A percentile compares a stretch with the other conserved stretches of the same genome.
Evolutionary conservation across 129 eudicot species (phyloP).

Genomic region (Flaveria brownii): DNA sequence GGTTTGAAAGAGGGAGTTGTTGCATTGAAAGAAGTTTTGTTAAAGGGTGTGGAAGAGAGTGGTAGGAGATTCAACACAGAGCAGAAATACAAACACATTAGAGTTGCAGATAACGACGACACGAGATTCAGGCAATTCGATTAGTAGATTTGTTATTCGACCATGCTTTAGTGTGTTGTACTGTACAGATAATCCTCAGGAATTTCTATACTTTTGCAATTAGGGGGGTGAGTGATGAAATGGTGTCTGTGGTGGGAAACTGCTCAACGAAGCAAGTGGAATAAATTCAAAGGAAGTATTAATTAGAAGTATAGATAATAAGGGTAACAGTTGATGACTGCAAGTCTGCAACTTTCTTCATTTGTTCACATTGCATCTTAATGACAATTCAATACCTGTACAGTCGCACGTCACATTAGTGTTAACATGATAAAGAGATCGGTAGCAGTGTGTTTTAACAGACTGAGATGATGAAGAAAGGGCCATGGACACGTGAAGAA

Average conservation of each 20-base stretch:
- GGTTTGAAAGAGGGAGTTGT: slow-evolving; percentile 72
- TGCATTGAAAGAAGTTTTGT: slow-evolving; percentile 50
- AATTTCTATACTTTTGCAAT: not conserved
- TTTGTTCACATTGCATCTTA: slow-evolving; percentile 14
- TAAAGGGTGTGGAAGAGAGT: slow-evolving; percentile 61
- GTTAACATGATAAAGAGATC: too few relatives aligned
- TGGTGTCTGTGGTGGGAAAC: slow-evolving; percentile 22
- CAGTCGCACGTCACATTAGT: too few relatives aligned
- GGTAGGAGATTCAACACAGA: slow-evolving; percentile 60
- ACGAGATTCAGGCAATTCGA: slow-evolving; percentile 21
- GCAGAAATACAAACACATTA: slow-evolving; percentile 89
- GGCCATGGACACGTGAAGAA: slow-evolving; percentile 77
- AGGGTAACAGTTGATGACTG: slow-evolving; percentile 14
- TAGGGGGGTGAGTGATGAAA: slow-evolving; percentile 14
- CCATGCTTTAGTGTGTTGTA: slow-evolving; percentile 7
- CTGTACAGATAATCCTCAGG: slow-evolving; percentile 15
- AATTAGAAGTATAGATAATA: slow-evolving; percentile 7
- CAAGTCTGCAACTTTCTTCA: slow-evolving; percentile 24
- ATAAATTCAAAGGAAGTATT: slow-evolving; percentile 9
- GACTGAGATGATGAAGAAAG: slow-evolving; percentile 48
- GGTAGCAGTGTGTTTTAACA: not conserved
- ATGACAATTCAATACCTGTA: not conserved
- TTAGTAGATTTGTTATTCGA: not conserved
- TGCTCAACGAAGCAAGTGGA: slow-evolving; percentile 21
- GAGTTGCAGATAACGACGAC: slow-evolving; percentile 46